Base-by-base conservation (phyloP, 352 stramenopile species). In the Phytopythium oedochilum region DNA sequence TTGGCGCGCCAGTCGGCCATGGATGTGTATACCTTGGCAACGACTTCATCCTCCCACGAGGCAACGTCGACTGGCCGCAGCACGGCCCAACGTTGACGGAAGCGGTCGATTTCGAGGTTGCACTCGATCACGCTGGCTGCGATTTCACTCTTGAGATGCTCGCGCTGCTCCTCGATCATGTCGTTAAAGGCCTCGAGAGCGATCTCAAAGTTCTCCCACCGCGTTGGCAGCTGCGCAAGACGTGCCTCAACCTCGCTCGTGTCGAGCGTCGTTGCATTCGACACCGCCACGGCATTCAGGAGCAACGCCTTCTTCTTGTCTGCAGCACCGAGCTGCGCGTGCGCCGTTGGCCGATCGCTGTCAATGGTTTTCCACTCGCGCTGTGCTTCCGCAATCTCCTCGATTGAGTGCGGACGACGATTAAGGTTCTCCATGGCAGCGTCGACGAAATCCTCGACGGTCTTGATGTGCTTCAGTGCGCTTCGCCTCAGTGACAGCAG, bases 121-220 rank as follows among this genome's bases (percentile, higher is more conserved):
- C 89, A 94, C 18, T 96, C 83, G 3, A 96, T 78, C 20, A 97
- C 83, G 26, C 97, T 77, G 6, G 78, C 62, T 53, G 97, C 86
- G 25, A 98, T 76, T 48, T 96, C 81, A 23, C 71, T 78, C 55
- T 97, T 98, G 3, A 98, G 67, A 43, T 74, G 91, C 55, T 97
- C 87, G 1, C 96, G 89, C 47, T 98, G 89, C 48, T 98, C 89
- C 35, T 97, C 87, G 44, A 98, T 94, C 85, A 98, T 97, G 48
- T 97, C 91, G 52, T 97, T 96, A 60, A 98, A 98, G 29, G 92
- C 94, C 55, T 98, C 94, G 0, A 98, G 73, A 18, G 88, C 84
- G 45, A 97, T 86, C 35, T 98, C 93, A 64, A 98, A 97, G 54
- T 97, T 96, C 40, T 98, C 89, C 93, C 94, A 98, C 0, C 78